These are phyloP conservation scores for Talaromyces sp. DNA, from an alignment of 2,329 filamentous ascomycete species.

Conservation along the genomic window DNA sequence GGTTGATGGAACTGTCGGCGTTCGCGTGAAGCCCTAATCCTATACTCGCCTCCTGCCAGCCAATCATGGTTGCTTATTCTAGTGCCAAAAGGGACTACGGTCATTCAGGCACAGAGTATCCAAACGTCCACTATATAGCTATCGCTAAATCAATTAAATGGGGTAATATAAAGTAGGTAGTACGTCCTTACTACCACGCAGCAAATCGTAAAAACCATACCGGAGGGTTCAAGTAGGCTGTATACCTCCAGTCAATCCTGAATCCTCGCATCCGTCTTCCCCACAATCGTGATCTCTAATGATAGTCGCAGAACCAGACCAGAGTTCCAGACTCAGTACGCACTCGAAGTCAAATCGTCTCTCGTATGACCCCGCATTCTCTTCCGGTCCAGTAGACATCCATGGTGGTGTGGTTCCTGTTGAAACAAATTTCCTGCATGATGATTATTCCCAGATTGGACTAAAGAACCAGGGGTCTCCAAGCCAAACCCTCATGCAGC, in stretches of 20 bases:
- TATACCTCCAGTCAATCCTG: background rate
- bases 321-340: background rate
- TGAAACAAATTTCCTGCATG: background rate
- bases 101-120: background rate
- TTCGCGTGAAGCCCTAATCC: background rate
- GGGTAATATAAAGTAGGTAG: background rate
- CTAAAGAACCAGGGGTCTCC: background rate
- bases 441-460: background rate
- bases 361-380: constrained; percentile 3
- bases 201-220: background rate
- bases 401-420: background rate
- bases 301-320: background rate
- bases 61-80: background rate
- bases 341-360: background rate
- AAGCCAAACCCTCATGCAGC: background rate
- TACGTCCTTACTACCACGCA: background rate
- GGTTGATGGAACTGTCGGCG: background rate
- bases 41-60: background rate
- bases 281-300: background rate
- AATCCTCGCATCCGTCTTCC: background rate
- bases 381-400: background rate
- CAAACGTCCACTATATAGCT: background rate
- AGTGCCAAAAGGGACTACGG: background rate
- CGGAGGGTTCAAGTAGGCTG: background rate
- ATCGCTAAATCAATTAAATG: background rate